Conservation (phyloP, 2,329 filamentous ascomycete species). For the Talaromyces piceae region DNA sequence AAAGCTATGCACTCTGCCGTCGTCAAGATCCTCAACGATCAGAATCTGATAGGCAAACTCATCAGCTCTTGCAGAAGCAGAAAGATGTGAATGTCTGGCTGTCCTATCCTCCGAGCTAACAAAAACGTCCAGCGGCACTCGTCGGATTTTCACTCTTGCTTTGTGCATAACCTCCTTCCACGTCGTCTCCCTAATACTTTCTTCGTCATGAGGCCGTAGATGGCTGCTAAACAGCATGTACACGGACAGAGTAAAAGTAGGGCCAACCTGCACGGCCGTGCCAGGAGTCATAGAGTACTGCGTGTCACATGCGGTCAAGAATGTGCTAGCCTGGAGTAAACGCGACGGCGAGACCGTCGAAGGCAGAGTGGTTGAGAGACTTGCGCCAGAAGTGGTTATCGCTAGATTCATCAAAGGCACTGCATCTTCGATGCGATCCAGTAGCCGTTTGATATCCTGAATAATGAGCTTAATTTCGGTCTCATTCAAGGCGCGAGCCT, state of each 20-base stretch:
- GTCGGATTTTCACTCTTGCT: constrained; percentile 69
- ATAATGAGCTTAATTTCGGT: constrained; percentile 64
- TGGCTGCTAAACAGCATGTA: constrained; percentile 95
- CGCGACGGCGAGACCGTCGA: constrained; percentile 82
- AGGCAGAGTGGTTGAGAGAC: constrained; percentile 69
- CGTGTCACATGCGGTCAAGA: constrained; percentile 78
- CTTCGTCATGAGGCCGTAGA: constrained; percentile 49
- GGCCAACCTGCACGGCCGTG: constrained; percentile 71
- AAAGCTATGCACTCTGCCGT: constrained; percentile 59
- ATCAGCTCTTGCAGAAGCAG: constrained; percentile 39
- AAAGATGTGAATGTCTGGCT: constrained; percentile 19
- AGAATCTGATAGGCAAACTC: constrained; percentile 77
- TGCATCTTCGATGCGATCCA: constrained; percentile 77
- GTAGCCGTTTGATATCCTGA: constrained; percentile 63
- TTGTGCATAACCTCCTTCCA: constrained; percentile 99
- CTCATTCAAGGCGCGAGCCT: constrained; percentile 50
- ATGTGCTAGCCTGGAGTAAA: constrained; percentile 83
- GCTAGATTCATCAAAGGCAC: constrained; percentile 88
- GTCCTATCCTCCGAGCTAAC: constrained; percentile 20
- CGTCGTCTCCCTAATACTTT: constrained; percentile 58
- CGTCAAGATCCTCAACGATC: constrained; percentile 73
- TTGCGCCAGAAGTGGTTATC: constrained; percentile 88
- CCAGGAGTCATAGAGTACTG: constrained; percentile 63
- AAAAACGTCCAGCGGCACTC: constrained; percentile 55
- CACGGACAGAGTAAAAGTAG: constrained; percentile 74